Evolutionary conservation across 1,284 basidiomycete species (phyloP).

Genomic region (Austroboletus rostrupii): DNA sequence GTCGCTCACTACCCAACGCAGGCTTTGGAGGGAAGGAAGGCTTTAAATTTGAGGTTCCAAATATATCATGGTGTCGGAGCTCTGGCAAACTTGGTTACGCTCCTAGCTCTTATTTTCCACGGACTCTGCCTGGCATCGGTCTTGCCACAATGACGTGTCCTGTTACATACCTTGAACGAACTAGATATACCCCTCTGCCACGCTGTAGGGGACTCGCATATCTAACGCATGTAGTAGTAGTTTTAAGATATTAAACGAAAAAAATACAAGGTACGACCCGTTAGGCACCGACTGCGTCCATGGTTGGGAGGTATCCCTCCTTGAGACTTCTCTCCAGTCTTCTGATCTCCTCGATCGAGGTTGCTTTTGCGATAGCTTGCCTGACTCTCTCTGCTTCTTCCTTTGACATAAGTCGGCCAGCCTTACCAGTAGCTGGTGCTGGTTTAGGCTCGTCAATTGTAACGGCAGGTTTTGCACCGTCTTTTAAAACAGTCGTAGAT

Average conservation of each 20-base stretch:
- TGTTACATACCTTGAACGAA: not conserved
- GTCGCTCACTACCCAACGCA: constrained; percentile 25
- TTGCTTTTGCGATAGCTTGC: constrained; percentile 86
- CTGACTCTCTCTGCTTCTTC: constrained; percentile 90
- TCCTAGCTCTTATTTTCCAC: constrained; percentile 65
- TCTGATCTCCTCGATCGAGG: constrained; percentile 88
- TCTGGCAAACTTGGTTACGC: constrained; percentile 57
- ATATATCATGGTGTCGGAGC: constrained; percentile 66
- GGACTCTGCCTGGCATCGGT: constrained; percentile 65
- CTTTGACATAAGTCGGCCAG: constrained; percentile 85
- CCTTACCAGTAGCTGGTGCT: constrained; percentile 55
- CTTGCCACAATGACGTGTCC: not conserved
- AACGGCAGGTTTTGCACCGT: constrained; percentile 53
- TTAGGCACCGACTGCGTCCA: constrained; percentile 73
- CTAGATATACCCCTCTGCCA: not conserved
- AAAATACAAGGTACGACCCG: constrained; percentile 25
- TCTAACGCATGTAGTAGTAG: not conserved
- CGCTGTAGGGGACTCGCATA: not conserved
- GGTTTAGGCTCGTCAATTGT: constrained; percentile 72
- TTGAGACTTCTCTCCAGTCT: constrained; percentile 83
- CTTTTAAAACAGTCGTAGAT: constrained; percentile 66
- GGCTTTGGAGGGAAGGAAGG: constrained; percentile 69
- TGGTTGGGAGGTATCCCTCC: constrained; percentile 79
- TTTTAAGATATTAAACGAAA: constrained; percentile 16
- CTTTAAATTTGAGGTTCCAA: constrained; percentile 61